phyloP scores from a whole-genome alignment of 176 grass and related monocot species.

The Secale cereale region DNA sequence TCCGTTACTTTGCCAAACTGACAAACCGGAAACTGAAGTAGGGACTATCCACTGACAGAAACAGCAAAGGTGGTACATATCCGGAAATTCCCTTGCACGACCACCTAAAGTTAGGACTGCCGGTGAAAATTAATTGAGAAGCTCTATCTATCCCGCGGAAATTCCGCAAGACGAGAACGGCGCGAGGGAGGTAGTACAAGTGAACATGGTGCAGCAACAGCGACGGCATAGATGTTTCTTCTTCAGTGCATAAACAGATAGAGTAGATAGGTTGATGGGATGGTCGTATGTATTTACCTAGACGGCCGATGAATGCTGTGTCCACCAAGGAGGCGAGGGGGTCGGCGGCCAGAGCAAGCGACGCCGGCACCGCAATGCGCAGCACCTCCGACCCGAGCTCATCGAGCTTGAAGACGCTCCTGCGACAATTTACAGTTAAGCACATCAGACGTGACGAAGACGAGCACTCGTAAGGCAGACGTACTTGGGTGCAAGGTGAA shows the following conservation, averaged over 20 bases:
- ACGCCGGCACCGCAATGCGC: constrained; percentile 77
- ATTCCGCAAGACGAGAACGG: neutral
- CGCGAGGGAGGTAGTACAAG: neutral
- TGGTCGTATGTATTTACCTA: constrained; percentile 46
- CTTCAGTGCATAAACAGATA: neutral
- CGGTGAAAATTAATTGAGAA: neutral
- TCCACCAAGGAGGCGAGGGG: constrained; percentile 90
- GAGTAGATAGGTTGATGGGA: neutral
- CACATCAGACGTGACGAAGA: neutral
- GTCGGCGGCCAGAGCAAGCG: constrained; percentile 86
- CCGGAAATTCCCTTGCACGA: neutral
- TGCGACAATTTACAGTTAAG: constrained; percentile 6
- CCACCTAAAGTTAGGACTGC: neutral
- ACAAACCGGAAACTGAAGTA: neutral
- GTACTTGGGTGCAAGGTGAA: neutral
- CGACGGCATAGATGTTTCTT: neutral
- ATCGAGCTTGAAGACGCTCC: constrained; percentile 84
- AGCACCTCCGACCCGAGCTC: constrained; percentile 77
- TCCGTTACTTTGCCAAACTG: constrained; percentile 28
- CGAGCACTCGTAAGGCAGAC: neutral
- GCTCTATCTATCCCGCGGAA: neutral
- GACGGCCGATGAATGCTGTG: constrained; percentile 87
- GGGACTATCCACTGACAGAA: neutral
- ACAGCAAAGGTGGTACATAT: neutral
- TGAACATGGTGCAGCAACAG: neutral